Conservation (phyloP, 805 yeast genomes). For the Candida alai region DNA sequence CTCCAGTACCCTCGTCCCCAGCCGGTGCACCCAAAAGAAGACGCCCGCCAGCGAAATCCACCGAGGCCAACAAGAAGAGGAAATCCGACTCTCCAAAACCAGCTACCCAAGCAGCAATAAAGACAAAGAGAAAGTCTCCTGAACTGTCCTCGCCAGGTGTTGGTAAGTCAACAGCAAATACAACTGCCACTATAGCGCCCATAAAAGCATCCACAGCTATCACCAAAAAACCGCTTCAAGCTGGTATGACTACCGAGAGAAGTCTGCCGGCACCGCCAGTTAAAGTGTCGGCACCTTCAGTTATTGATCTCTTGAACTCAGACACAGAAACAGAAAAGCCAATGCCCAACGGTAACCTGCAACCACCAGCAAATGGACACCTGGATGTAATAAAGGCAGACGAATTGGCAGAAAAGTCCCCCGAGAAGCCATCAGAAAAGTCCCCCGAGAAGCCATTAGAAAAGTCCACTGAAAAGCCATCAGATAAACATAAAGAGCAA, state of each 20-base stretch:
- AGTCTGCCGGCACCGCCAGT: conserved; percentile 10
- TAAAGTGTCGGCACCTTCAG: conserved; percentile 19
- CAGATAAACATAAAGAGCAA: conserved; percentile 16
- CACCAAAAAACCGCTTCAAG: conserved; percentile 9
- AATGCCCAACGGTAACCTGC: conserved; percentile 1
- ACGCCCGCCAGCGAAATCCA: conserved; percentile 13
- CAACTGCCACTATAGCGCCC: conserved; percentile 1
- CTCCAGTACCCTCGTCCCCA: conserved; percentile 11
- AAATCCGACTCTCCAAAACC: conserved; percentile 15
- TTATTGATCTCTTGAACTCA: conserved; percentile 16
- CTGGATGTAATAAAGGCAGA: conserved; percentile 9
- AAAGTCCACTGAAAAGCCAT: conserved; percentile 9
- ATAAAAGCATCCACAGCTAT: conserved; percentile 8
- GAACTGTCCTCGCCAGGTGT: conserved; percentile 3
- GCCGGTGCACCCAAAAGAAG: conserved; percentile 12
- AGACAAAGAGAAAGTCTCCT: conserved; percentile 2
- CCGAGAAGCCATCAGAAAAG: conserved; percentile 10
- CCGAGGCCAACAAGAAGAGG: conserved; percentile 10
- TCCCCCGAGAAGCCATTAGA: conserved; percentile 12
- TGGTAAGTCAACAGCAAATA: conserved; percentile 4
- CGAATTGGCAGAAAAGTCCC: conserved; percentile 9
- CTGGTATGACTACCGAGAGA: conserved; percentile 18
- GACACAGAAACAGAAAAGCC: conserved; percentile 11
- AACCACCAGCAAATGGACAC: not conserved
- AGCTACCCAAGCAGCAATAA: not conserved